Evolutionary conservation across 305 asterid genomes (phyloP).

Genomic region (Fraxinus velutina): DNA sequence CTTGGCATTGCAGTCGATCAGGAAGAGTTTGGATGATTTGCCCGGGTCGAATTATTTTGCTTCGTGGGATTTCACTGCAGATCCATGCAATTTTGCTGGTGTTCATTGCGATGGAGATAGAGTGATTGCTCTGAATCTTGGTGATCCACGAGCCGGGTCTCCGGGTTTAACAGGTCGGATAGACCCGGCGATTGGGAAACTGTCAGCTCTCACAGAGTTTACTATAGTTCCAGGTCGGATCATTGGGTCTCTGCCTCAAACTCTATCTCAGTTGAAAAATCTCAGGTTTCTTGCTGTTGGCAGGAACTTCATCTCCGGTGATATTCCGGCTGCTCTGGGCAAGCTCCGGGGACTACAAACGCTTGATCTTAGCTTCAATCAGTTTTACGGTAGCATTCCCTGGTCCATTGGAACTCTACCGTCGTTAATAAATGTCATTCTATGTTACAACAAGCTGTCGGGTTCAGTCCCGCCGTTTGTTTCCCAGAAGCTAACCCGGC

Average conservation of each 20-base stretch:
- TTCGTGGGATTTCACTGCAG: constrained; percentile 96
- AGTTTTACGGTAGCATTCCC: constrained; percentile 53
- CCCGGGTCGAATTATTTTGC: constrained; percentile 73
- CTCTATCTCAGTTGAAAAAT: constrained; percentile 50
- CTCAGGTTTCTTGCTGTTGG: constrained; percentile 67
- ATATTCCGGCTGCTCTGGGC: constrained; percentile 61
- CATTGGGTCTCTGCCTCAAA: constrained; percentile 57
- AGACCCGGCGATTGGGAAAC: constrained; percentile 73
- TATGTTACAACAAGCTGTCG: constrained; percentile 62
- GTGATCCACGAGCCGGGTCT: constrained; percentile 87
- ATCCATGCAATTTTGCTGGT: constrained; percentile 89
- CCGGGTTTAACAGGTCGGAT: constrained; percentile 75
- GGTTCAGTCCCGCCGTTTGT: constrained; percentile 64
- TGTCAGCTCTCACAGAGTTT: constrained; percentile 61
- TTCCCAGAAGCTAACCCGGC: constrained; percentile 57
- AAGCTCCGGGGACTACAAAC: constrained; percentile 60
- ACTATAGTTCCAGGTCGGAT: constrained; percentile 82
- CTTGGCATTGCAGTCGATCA: constrained; percentile 72
- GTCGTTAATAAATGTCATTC: constrained; percentile 58
- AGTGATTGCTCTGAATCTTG: constrained; percentile 72
- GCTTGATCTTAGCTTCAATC: constrained; percentile 84
- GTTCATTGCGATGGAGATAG: constrained; percentile 59
- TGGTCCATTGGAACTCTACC: constrained; percentile 56
- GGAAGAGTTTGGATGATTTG: constrained; percentile 59
- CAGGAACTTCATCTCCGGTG: constrained; percentile 70